Base-by-base conservation (phyloP, 2,329 filamentous ascomycete genomes). In the Teratosphaeria viscida region DNA sequence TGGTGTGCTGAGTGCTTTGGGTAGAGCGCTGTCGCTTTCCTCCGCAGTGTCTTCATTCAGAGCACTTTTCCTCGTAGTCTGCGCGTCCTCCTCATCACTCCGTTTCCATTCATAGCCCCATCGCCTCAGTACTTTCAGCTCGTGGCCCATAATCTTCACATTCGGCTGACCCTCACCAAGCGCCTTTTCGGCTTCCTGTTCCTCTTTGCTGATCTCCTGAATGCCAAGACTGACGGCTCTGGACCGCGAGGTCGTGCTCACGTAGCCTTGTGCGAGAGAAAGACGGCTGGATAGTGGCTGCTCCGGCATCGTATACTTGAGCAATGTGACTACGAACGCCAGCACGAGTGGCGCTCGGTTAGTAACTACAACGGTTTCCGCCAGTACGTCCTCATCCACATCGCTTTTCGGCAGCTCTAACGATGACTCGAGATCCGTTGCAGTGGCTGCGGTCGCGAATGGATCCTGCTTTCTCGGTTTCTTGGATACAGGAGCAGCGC, bases 211-310 rank as follows among this genome's bases (percentile, higher is more conserved):
- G 0, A 83, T 83, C 56, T 79, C 82, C 62, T 88, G 84, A 23
- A 95, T 77, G 0, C 90, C 90, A 34, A 95, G 75, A 63, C 82
- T 87, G 32, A 86, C 80, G 10, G 90, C 90, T 73, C 92, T 92
- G 39, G 83, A 84, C 64, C 85, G 82, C 61, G 88, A 90, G 69
- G 92, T 94, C 32, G 85, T 85, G 70, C 89, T 92, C 16, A 95
- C 88, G 1, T 94, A 85, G 0, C 89, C 90, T 72, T 95, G 90
- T 0, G 86, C 89, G 23, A 96, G 77, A 69, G 90, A 95, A 23
- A 95, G 76, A 54, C 89, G 81, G 70, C 89, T 92, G n/a, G 89
- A 94, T 2, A 86, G 79, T 2, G 90, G 90, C 70, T 96, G 91
- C 65, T 89, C 86, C 0, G 90, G 88, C 86, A 92, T 92, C 0